phyloP scores from a whole-genome alignment of 2,329 filamentous ascomycete genomes.

The Uncinocarpus reesii region DNA sequence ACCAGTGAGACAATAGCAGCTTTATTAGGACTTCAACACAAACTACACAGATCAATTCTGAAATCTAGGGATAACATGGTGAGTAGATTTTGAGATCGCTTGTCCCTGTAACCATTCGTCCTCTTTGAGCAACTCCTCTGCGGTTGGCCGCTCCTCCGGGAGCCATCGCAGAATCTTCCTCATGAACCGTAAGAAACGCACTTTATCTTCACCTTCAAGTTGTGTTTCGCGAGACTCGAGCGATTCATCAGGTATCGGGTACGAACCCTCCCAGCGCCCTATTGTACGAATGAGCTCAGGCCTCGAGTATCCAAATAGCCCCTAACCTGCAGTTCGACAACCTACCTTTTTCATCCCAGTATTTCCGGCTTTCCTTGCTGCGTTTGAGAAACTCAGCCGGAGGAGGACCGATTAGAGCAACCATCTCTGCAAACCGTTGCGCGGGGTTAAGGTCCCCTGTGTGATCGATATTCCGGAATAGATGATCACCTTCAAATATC shows the following conservation, averaged over 20 bases:
- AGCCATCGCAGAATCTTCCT: conserved; percentile 19
- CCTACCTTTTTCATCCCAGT: background rate
- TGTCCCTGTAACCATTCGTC: conserved; percentile 2
- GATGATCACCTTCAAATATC: conserved; percentile 19
- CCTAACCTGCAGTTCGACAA: too few relatives aligned
- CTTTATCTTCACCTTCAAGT: conserved; percentile 15
- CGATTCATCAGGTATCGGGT: conserved; percentile 8
- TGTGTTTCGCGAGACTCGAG: conserved; percentile 14
- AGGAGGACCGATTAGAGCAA: conserved; percentile 23
- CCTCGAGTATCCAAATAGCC: too few relatives aligned
- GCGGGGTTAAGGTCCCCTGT: too few relatives aligned
- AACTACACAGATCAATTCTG: too few relatives aligned
- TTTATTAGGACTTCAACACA: too few relatives aligned
- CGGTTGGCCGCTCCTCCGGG: background rate
- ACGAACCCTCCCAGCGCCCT: too few relatives aligned
- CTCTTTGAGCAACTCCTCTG: background rate
- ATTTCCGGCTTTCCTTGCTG: conserved; percentile 16
- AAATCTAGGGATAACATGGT: too few relatives aligned
- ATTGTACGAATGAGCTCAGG: too few relatives aligned
- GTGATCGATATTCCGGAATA: too few relatives aligned
- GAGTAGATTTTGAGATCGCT: background rate
- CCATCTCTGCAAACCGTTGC: conserved; percentile 22
- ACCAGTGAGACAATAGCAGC: too few relatives aligned
- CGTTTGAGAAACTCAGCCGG: conserved; percentile 22
- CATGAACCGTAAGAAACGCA: conserved; percentile 17